Base-by-base conservation (phyloP, 768 basidiomycete genomes). In the Sutorius australiensis region DNA sequence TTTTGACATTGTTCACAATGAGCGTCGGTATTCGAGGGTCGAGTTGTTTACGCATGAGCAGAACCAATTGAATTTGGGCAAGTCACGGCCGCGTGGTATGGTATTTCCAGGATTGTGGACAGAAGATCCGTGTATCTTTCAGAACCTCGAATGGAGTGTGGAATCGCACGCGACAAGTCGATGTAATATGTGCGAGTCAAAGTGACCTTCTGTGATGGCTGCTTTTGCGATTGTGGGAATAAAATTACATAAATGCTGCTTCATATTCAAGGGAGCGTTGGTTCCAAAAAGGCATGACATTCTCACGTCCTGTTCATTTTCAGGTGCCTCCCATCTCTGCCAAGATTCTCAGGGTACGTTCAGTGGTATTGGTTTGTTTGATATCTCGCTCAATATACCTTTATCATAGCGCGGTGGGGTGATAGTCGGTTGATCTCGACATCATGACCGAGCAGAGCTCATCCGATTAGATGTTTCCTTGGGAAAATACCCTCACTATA, bases 21-120 rank as follows among this genome's bases (percentile, higher is more conserved):
- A 98, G 82, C 47, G 86, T 87, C 16, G 92, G 92, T 57, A 98
- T 92, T 37, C 95, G 88, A 45, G 88, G 87, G 70, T 98, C 95
- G 51, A 97, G 82, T 63, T 91, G 88, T 71, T 92, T 91, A 48
- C 88, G 81, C 89, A 92, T 92, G 27, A 10, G 24, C n/a, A 38
- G 21, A 42, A 46, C 14, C 10, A 2, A 11, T 14, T 7, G 37
- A 11, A 30, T 16, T 28, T 24, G 11, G 3, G n/a, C 7, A 37
- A 9, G 27, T 36, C 46, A 47, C 46, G 24, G 27, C 24, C 24
- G n/a, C 16, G 24, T n/a, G n/a, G n/a, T n/a, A n/a, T n/a, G n/a
- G n/a, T 1, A 17, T 46, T 33, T 16, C 16, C 3, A 5, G n/a
- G 11, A 27, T 5, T 21, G 24, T 24, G 11, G 27, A 28, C 8